Conservation (phyloP, 257 asterid species). For the Plantago ovata region DNA sequence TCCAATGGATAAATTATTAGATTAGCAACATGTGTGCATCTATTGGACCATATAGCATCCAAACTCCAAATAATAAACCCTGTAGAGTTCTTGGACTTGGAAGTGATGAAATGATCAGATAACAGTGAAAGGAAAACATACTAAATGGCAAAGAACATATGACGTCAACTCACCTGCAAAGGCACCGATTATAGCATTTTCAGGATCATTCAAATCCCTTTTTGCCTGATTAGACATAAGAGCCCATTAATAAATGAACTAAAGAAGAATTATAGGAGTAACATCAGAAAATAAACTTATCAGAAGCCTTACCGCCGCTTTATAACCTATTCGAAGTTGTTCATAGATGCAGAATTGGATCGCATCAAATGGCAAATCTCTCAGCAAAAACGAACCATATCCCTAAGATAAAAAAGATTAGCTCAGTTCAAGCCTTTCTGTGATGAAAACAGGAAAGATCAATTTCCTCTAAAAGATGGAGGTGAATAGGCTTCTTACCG, state of each 20-base stretch:
- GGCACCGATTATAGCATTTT: constrained; percentile 87
- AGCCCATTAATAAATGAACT: background rate
- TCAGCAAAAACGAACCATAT: constrained; percentile 74
- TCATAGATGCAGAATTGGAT: constrained; percentile 84
- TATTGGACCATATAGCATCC: no score
- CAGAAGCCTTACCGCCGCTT: constrained; percentile 65
- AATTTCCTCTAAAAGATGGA: background rate
- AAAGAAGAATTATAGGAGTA: background rate
- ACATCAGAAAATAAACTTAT: constrained; percentile 5
- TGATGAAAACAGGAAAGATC: constrained; percentile 11
- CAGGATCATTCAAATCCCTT: constrained; percentile 91
- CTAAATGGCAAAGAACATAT: background rate
- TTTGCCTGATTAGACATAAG: constrained; percentile 52
- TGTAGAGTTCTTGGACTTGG: no score
- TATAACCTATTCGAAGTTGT: constrained; percentile 90
- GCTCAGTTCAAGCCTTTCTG: constrained; percentile 5
- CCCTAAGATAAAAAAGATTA: constrained; percentile 42
- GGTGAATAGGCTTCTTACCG: constrained; percentile 44
- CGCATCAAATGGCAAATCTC: constrained; percentile 84
- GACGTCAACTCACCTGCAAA: constrained; percentile 65
- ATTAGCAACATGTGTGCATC: no score
- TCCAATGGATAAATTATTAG: no score
- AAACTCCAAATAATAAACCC: no score
- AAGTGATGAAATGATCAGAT: background rate
- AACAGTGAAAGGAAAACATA: background rate